phyloP scores from a whole-genome alignment of 1,284 basidiomycete genomes.

The Lentinula novae-zelandiae region DNA sequence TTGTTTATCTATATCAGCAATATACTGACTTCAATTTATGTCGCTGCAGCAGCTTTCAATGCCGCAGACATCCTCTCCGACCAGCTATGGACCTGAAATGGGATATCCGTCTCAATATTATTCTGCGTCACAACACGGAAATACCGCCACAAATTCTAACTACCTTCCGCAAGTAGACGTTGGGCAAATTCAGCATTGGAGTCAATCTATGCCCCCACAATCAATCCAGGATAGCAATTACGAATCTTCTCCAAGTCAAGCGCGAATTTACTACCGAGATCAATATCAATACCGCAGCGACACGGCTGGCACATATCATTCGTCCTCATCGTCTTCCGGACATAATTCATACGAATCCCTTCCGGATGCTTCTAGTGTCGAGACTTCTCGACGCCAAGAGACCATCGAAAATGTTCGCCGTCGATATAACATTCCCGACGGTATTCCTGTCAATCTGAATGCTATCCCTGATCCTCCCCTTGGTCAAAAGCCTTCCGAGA shows the following conservation, averaged over 20 bases:
- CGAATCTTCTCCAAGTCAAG: not conserved
- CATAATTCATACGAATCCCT: not conserved
- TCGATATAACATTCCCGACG: constrained; percentile 38
- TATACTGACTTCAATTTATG: not conserved
- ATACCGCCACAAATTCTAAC: not conserved
- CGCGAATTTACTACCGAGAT: not conserved
- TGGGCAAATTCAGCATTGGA: not conserved
- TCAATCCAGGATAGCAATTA: not conserved
- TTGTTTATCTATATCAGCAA: not conserved
- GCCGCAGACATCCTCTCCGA: not conserved
- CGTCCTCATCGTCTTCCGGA: not conserved
- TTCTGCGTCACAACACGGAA: not conserved
- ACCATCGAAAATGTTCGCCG: constrained; percentile 45
- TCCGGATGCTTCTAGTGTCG: not conserved
- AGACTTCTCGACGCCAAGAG: constrained; percentile 20
- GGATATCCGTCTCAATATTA: not conserved
- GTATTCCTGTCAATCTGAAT: constrained; percentile 40
- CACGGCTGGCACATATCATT: not conserved
- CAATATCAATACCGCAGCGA: not conserved
- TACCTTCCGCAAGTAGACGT: not conserved
- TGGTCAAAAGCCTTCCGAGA: constrained; percentile 49
- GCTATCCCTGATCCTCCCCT: constrained; percentile 47
- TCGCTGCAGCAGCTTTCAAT: not conserved
- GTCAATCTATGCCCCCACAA: not conserved
- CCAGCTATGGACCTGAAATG: not conserved